These are phyloP conservation scores for Aureobasidium vineae DNA, from an alignment of 2,329 filamentous ascomycete species.

Conservation along the genomic window DNA sequence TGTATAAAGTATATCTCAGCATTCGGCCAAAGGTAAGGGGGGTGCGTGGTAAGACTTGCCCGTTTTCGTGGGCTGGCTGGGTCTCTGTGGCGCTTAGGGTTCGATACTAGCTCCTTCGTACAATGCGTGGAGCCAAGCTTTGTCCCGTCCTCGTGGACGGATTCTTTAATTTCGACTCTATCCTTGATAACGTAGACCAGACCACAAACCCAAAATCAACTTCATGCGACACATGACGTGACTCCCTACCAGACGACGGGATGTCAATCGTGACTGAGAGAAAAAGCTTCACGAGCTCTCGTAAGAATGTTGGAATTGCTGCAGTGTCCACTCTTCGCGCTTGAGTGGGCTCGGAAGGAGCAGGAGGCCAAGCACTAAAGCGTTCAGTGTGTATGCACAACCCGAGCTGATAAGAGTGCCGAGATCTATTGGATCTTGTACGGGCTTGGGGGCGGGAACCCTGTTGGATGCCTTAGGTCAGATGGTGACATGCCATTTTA, in stretches of 20 bases:
- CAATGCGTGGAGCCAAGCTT: slow-evolving; percentile 12
- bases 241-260: background rate
- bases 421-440: slow-evolving; percentile 20
- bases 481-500: background rate
- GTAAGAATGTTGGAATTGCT: background rate
- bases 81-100: background rate
- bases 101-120: background rate
- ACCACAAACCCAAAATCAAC: slow-evolving; percentile 4
- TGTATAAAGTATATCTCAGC: background rate
- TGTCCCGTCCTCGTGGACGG: slow-evolving; percentile 11
- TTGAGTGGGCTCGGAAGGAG: slow-evolving; percentile 4
- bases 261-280: background rate
- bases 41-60: slow-evolving; percentile 12
- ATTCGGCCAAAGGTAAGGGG: background rate
- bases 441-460: slow-evolving; percentile 4
- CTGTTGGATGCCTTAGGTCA: background rate
- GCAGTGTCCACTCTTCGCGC: background rate
- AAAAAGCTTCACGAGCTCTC: background rate
- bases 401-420: slow-evolving; percentile 15
- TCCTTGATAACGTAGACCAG: slow-evolving; percentile 4
- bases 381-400: background rate
- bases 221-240: slow-evolving; percentile 3
- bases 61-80: slow-evolving; percentile 5
- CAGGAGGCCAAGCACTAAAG: background rate
- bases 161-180: slow-evolving; percentile 5